Evolutionary conservation across 352 stramenopile species (phyloP).

Genomic region (Halophytophthora polymorphica): DNA sequence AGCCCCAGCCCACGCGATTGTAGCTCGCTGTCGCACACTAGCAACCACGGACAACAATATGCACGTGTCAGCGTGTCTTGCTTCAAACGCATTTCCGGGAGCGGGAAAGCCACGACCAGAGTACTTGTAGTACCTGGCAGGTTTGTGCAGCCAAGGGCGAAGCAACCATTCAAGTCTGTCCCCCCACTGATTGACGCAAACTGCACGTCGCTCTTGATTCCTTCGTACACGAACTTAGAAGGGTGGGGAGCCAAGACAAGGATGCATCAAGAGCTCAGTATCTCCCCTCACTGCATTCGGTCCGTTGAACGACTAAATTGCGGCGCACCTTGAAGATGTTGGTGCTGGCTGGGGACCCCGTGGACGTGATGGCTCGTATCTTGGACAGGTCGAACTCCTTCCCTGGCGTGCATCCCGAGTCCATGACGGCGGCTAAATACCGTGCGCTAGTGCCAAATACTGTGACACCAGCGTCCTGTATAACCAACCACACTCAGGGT

Average conservation of each 20-base stretch:
- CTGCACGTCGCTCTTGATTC: constrained; percentile 74
- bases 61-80: no score
- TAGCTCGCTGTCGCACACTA: constrained; percentile 74
- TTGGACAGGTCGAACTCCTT: constrained; percentile 67
- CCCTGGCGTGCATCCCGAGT: constrained; percentile 54
- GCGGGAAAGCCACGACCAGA: constrained; percentile 1
- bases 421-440: constrained; percentile 73
- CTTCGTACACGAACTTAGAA: constrained; percentile 61
- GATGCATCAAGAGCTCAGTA: not conserved
- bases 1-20: constrained; percentile 78
- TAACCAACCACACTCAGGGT: not conserved
- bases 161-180: constrained; percentile 83
- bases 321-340: constrained; percentile 65
- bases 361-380: constrained; percentile 65
- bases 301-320: not conserved
- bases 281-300: not conserved
- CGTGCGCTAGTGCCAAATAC: constrained; percentile 76
- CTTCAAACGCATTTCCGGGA: not conserved
- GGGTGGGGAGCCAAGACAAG: not conserved
- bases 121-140: constrained; percentile 43
- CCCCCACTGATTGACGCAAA: constrained; percentile 82
- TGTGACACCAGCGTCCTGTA: constrained; percentile 48
- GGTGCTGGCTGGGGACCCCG: constrained; percentile 66
- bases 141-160: constrained; percentile 70
- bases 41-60: not conserved